Evolutionary conservation across 2,329 filamentous ascomycete genomes (phyloP).

Genomic region (Colletotrichum zoysiae): DNA sequence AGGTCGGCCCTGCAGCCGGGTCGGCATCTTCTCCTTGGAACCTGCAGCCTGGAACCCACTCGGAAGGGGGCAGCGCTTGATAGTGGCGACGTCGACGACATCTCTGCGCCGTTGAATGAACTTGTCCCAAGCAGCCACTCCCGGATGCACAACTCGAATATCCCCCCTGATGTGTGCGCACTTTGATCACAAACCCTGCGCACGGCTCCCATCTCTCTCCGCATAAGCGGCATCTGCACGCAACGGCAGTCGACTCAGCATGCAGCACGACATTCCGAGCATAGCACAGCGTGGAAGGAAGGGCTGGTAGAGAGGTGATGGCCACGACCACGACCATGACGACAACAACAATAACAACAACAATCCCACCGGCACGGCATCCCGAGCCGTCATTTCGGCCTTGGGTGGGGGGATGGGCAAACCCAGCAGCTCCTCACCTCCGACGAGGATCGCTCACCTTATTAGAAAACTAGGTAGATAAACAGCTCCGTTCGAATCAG

Average conservation of each 20-base stretch:
- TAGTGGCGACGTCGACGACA: constrained; percentile 21
- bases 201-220: not conserved
- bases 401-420: constrained; percentile 6
- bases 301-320: not conserved
- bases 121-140: constrained; percentile 10
- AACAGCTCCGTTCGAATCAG: constrained; percentile 33
- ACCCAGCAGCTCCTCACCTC: constrained; percentile 12
- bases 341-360: not conserved
- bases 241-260: not conserved
- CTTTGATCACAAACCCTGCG: constrained; percentile 1
- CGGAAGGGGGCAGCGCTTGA: constrained; percentile 13
- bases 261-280: not conserved
- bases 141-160: constrained; percentile 8
- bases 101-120: constrained; percentile 6
- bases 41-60: not conserved
- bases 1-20: constrained; percentile 20
- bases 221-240: constrained; percentile 18
- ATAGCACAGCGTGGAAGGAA: not conserved
- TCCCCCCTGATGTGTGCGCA: constrained; percentile 11
- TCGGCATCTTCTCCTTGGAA: constrained; percentile 21
- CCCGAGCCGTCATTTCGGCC: constrained; percentile 35
- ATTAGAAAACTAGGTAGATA: constrained; percentile 3
- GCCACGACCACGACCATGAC: not conserved
- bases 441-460: constrained; percentile 20
- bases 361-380: constrained; percentile 8